Conservation (phyloP, 768 basidiomycete genomes). For the Cubamyces lactineus region DNA sequence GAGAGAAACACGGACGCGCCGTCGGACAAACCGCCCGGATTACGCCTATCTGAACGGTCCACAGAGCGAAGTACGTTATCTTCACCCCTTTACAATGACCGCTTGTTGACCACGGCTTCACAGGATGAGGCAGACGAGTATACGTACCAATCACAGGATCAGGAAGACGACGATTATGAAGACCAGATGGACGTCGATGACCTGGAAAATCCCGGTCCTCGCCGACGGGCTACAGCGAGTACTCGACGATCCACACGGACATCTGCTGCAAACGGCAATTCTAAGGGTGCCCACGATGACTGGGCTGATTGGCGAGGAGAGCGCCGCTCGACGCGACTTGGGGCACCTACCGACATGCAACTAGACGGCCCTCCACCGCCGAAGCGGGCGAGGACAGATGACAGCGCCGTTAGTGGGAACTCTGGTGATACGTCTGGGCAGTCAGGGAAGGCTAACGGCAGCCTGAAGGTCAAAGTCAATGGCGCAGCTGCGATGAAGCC, state of each 20-base stretch:
- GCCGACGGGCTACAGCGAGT: conserved; percentile 23
- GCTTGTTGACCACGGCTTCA: no score
- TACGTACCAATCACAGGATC: conserved; percentile 58
- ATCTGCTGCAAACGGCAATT: conserved; percentile 46
- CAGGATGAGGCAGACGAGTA: conserved; percentile 72
- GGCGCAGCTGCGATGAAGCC: conserved; percentile 72
- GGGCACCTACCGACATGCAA: conserved; percentile 53
- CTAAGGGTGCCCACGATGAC: conserved; percentile 54
- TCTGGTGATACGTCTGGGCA: conserved; percentile 31
- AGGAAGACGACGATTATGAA: conserved; percentile 67
- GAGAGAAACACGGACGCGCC: conserved; percentile 77
- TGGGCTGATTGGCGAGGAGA: conserved; percentile 73
- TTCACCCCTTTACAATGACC: conserved; percentile 2
- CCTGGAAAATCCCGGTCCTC: conserved; percentile 31
- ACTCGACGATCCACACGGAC: conserved; percentile 48
- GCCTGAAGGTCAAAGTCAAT: conserved; percentile 51
- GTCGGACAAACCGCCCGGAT: conserved; percentile 72
- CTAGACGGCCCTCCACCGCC: conserved; percentile 50
- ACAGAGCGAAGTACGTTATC: conserved; percentile 63
- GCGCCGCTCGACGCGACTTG: conserved; percentile 69
- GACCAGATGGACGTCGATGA: conserved; percentile 51
- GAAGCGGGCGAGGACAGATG: conserved; percentile 80
- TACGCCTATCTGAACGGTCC: conserved; percentile 75
- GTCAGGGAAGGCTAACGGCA: conserved; percentile 34
- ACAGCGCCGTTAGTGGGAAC: conserved; percentile 50